Conservation (phyloP, 2,329 filamentous ascomycete species). For the Colletotrichum echinochloae region DNA sequence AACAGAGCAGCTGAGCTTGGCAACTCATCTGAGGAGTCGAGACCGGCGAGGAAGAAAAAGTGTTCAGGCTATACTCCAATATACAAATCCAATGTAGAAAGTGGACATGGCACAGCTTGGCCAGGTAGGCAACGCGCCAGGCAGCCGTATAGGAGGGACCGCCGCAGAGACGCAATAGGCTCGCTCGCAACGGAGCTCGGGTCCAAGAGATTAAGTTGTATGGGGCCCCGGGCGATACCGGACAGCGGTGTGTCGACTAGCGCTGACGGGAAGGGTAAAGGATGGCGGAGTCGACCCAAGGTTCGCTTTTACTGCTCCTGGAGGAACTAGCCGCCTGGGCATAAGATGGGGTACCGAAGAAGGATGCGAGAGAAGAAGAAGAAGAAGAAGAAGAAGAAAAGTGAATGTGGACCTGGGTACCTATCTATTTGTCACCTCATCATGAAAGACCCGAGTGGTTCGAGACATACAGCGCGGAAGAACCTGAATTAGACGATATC, state of each 20-base stretch:
- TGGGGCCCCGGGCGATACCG: constrained; percentile 1
- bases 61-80: too few species aligned
- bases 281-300: not conserved
- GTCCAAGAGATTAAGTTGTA: not conserved
- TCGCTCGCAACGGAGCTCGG: not conserved
- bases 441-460: not conserved
- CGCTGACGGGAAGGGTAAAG: not conserved
- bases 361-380: not conserved
- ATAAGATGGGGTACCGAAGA: not conserved
- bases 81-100: too few species aligned
- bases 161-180: constrained; percentile 3
- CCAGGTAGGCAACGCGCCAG: not conserved
- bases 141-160: not conserved
- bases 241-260: not conserved
- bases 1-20: not conserved
- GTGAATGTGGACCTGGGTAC: not conserved
- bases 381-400: not conserved
- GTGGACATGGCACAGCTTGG: not conserved
- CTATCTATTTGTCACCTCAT: not conserved
- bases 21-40: not conserved
- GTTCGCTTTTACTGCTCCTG: too few species aligned
- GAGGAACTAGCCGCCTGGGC: not conserved
- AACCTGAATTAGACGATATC: not conserved
- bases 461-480: not conserved
- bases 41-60: not conserved